Base-by-base conservation (phyloP, 2,329 filamentous ascomycete genomes). In the Colletotrichum liaoningense region DNA sequence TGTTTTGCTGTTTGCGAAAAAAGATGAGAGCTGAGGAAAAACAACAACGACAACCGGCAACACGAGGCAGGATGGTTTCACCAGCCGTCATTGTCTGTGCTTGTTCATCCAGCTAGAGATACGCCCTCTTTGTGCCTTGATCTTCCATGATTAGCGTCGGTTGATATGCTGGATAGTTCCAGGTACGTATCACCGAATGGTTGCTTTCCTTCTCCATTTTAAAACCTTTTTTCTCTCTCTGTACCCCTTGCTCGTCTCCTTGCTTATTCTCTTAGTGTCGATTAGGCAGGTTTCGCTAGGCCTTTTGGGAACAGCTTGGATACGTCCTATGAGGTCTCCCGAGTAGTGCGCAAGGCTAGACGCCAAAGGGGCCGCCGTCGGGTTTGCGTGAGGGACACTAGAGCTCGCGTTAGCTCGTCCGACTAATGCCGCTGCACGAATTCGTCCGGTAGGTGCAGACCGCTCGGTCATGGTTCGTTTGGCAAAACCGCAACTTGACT, bases 401-500 rank as follows among this genome's bases (percentile, higher is more conserved):
- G 63, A 65, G 59, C 70, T 73, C 33, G 46, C 54, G 55, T 64
- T 69, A 65, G 60, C 59, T 49, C 57, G n/a, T 58, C 54, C n/a
- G 46, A n/a, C 60, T 69, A 64, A 65, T 69, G 70, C 59, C 24
- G 26, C 54, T 69, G 54, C 54, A 69, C 55, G 63, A 55, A 65
- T 73, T 73, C 66, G 66, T 73, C 70, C 55, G 22, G 63, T 64
- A 46, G 65, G 33, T 49, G 59, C 66, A 63, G 70, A 65, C 70
- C 70, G 70, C 70, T 73, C 70, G 70, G 70, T 67, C 70, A 35
- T 60, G 42, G 66, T 73, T 73, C 70, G 66, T 73, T 73, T 64
- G 66, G 26, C 30, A 33, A 60, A 60, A 22, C 42, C 42, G 60
- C 58, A 54, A 42, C 22, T 57, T 12, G 35, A 30, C 28, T 33